phyloP scores from a whole-genome alignment of 148 eudicot species.

The Rhododendron henanense region DNA sequence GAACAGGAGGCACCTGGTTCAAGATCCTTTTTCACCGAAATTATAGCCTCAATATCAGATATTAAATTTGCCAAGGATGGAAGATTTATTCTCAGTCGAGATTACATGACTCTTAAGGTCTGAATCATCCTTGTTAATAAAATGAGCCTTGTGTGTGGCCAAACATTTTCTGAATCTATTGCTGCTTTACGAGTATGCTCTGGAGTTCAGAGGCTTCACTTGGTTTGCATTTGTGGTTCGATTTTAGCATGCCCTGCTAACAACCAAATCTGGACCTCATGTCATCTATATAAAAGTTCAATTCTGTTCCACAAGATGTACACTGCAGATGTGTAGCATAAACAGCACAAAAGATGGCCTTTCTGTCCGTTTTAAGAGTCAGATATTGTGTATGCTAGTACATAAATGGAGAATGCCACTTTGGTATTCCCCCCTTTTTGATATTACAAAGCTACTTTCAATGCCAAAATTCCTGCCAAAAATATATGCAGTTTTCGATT shows the following conservation, averaged over 20 bases:
- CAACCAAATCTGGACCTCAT: neutral
- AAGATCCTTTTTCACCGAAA: slow-evolving; percentile 74
- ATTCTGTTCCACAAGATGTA: neutral
- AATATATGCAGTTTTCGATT: neutral
- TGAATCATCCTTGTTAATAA: slow-evolving; percentile 13
- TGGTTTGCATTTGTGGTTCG: neutral
- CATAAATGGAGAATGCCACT: neutral
- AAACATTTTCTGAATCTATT: neutral
- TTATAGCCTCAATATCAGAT: slow-evolving; percentile 77
- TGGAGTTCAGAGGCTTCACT: neutral
- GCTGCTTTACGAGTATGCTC: neutral
- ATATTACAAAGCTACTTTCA: neutral
- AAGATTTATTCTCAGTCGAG: slow-evolving; percentile 72
- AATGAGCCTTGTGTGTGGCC: neutral
- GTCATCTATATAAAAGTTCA: neutral
- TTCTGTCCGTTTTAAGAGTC: neutral
- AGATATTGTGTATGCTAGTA: neutral
- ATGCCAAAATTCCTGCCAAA: neutral
- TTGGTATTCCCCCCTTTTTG: neutral
- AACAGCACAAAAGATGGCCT: neutral
- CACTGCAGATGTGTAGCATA: neutral
- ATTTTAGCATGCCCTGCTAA: neutral
- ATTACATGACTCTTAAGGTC: slow-evolving; percentile 80
- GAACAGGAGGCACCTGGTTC: slow-evolving; percentile 74
- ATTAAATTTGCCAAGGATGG: slow-evolving; percentile 74